Base-by-base conservation (phyloP, 768 basidiomycete genomes). In the Podaxis sp. region DNA sequence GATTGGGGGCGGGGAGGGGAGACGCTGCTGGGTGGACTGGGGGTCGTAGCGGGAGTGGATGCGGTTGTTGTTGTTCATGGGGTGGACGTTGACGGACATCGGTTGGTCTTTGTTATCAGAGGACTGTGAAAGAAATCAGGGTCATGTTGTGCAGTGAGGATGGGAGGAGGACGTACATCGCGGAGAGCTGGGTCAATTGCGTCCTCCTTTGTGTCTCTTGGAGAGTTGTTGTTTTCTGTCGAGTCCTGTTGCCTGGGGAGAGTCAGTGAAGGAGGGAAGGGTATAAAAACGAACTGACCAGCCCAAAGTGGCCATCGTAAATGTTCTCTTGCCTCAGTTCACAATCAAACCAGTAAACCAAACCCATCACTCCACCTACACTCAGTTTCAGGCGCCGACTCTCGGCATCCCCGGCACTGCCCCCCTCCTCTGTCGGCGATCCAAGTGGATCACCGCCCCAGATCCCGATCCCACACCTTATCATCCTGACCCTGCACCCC, bases 1-100 rank as follows among this genome's bases (percentile, higher is more conserved):
- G 77, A 74, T 71, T 77, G 75, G 71, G 33, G 76, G 72, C 22
- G 75, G 69, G 11, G 72, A 68, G n/a, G 71, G 81, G 22, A 73
- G 69, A 57, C 74, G 75, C 61, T 33, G 33, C 2, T 73, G 64
- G 66, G 70, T 72, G 46, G 57, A 19, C 19, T 42, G 51, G 1
- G 39, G 59, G 59, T 61, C 59, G 59, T 61, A 61, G 40, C 59
- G 59, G 2, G 59, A 62, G 36, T 48, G 55, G 13, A 63, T 39
- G 36, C 61, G 61, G 30, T 19, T 48, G 15, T 53, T 53, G 5
- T 19, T 39, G 54, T 56, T 56, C 54, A 59, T 51, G 13, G 59
- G 59, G 39, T 59, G 59, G 13, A 63, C 61, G 48, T 63, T 63
- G 46, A 63, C 61, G 33, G 61, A 63, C 61, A 63, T 63, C 15